Evolutionary conservation across 257 asterid genomes (phyloP).

Genomic region (Lycium ferocissimum): DNA sequence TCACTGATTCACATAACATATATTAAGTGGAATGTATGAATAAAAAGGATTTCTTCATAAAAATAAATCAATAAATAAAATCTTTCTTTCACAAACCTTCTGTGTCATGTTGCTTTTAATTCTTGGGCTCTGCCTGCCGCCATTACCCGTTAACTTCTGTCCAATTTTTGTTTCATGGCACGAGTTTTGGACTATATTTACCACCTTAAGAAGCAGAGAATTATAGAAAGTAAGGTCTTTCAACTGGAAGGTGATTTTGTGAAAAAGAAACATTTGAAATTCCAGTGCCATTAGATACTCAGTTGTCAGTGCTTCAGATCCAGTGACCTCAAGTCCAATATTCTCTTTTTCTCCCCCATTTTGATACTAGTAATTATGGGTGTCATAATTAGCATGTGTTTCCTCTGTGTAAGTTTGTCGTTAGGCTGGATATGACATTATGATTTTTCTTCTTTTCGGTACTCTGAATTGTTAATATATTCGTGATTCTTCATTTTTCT

Average conservation of each 20-base stretch:
- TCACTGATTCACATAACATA: not conserved
- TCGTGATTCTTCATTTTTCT: not conserved
- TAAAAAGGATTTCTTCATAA: not conserved
- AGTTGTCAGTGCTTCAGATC: not conserved
- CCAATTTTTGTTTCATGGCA: not conserved
- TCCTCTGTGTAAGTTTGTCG: not conserved
- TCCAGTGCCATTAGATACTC: not conserved
- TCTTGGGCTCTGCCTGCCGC: not conserved
- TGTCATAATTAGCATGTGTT: not conserved
- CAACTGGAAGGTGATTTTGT: not conserved
- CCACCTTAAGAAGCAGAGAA: not conserved
- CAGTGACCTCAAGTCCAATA: not conserved
- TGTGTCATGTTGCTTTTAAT: not conserved
- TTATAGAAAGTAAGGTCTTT: conserved; percentile 23
- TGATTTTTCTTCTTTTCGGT: not conserved
- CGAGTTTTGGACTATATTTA: not conserved
- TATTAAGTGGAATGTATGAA: not conserved
- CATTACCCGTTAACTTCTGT: too few relatives aligned
- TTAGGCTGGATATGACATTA: not conserved
- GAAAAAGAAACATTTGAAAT: not conserved
- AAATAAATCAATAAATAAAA: not conserved
- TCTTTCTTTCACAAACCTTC: not conserved
- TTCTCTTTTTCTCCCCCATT: not conserved
- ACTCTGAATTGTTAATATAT: not conserved
- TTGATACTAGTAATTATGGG: conserved; percentile 8